Conservation (phyloP, 1,139 yeast genomes). For the Arxiozyma bovina region DNA sequence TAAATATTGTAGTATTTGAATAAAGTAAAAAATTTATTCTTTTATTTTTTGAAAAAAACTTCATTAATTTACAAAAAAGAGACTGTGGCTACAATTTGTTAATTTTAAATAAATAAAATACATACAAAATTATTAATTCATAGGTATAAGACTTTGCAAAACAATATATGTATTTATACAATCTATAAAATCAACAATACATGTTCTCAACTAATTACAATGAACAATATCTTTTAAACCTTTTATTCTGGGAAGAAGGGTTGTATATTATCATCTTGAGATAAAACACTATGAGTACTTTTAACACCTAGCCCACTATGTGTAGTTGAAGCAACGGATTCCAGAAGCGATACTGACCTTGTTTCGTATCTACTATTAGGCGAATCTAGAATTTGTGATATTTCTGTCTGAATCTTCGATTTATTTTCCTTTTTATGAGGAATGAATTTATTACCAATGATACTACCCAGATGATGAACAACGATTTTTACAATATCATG, state of each 20-base stretch:
- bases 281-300: slow-evolving; percentile 1
- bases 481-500: slow-evolving; percentile 63
- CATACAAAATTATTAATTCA: background rate
- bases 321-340: background rate
- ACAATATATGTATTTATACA: background rate
- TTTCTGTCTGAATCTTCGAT: slow-evolving; percentile 15
- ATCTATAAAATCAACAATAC: background rate
- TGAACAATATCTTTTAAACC: background rate
- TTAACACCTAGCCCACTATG: background rate
- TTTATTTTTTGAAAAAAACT: too few relatives aligned
- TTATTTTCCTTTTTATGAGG: slow-evolving; percentile 34
- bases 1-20: too few relatives aligned
- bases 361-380: slow-evolving; percentile 5
- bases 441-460: slow-evolving; percentile 68
- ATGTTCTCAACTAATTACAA: background rate
- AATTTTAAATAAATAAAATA: too few relatives aligned
- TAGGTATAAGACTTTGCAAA: background rate
- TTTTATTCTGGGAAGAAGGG: slow-evolving; percentile 14
- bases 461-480: slow-evolving; percentile 67
- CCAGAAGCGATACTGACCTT: slow-evolving; percentile 2
- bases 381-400: slow-evolving; percentile 14
- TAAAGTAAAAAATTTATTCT: too few relatives aligned
- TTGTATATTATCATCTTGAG: slow-evolving; percentile 10
- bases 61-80: too few relatives aligned
- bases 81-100: background rate